A percentile compares a stretch with the other conserved stretches of the same genome.
phyloP scores from a whole-genome alignment of 768 basidiomycete genomes.

The Podaxis mareebaensis region DNA sequence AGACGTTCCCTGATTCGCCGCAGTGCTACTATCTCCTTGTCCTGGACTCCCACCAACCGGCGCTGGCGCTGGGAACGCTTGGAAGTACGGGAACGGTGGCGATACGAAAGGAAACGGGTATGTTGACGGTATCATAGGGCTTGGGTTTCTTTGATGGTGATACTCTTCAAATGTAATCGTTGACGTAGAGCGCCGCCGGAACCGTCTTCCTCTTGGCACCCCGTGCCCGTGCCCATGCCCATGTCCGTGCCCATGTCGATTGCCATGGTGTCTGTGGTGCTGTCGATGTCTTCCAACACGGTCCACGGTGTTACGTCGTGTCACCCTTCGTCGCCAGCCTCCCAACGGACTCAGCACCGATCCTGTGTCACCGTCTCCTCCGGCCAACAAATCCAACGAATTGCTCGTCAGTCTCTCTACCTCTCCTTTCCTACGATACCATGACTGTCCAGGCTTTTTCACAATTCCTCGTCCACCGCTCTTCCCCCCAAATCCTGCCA shows the following conservation, averaged over 20 bases:
- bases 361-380: conserved; percentile 8
- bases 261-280: not conserved
- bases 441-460: conserved; percentile 10
- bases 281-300: not conserved
- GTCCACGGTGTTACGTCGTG: not conserved
- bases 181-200: conserved; percentile 9
- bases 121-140: conserved; percentile 9
- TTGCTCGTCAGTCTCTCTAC: not conserved
- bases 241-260: conserved; percentile 6
- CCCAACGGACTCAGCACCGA: conserved; percentile 9
- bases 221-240: not conserved
- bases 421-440: conserved; percentile 9
- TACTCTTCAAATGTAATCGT: conserved; percentile 16
- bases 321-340: conserved; percentile 7
- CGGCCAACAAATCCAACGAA: conserved; percentile 6
- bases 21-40: not conserved
- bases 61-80: conserved; percentile 3
- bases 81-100: conserved; percentile 10
- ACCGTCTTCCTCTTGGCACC: conserved; percentile 5
- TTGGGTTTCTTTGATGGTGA: conserved; percentile 11
- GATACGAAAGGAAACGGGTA: conserved; percentile 10
- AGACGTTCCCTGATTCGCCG: conserved; percentile 10
- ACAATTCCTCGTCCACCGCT: conserved; percentile 6
- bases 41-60: not conserved
- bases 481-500: conserved; percentile 10